Percentiles rank a stretch among this genome's conserved stretches.
phyloP scores from a whole-genome alignment of 2,329 filamentous ascomycete species.

The Beauveria australis region DNA sequence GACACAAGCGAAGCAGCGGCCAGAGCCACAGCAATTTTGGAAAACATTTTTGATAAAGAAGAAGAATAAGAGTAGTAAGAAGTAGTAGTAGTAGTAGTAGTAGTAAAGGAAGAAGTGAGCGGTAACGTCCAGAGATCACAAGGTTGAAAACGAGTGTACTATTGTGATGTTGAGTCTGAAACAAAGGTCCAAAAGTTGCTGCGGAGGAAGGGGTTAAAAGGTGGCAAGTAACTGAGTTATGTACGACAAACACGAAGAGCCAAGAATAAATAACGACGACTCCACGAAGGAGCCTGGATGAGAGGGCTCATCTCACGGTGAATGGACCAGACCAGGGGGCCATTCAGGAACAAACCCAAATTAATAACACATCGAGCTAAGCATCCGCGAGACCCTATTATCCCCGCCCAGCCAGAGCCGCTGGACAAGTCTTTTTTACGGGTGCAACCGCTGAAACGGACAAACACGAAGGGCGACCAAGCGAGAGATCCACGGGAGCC shows the following conservation, averaged over 20 bases:
- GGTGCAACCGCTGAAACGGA: not conserved
- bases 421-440: not conserved
- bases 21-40: slow-evolving; percentile 38
- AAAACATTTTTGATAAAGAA: slow-evolving; percentile 28
- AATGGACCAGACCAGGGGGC: not conserved
- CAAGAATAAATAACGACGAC: not conserved
- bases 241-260: not conserved
- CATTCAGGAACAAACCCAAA: not conserved
- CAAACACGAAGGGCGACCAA: not conserved
- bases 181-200: not conserved
- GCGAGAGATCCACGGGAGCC: not conserved
- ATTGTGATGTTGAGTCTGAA: not conserved
- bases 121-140: not conserved
- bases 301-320: not conserved
- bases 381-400: not conserved
- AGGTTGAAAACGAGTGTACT: slow-evolving; percentile 4
- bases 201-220: not conserved
- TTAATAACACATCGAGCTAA: slow-evolving; percentile 4
- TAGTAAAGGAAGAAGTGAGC: not conserved
- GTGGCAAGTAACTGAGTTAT: not conserved
- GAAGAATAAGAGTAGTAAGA: not conserved
- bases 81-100: too few species aligned
- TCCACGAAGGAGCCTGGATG: not conserved
- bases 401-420: not conserved
- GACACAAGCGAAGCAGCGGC: slow-evolving; percentile 40